Base-by-base conservation (phyloP, 192 early-diverging fungal species). In the Chytriomyces sp. region DNA sequence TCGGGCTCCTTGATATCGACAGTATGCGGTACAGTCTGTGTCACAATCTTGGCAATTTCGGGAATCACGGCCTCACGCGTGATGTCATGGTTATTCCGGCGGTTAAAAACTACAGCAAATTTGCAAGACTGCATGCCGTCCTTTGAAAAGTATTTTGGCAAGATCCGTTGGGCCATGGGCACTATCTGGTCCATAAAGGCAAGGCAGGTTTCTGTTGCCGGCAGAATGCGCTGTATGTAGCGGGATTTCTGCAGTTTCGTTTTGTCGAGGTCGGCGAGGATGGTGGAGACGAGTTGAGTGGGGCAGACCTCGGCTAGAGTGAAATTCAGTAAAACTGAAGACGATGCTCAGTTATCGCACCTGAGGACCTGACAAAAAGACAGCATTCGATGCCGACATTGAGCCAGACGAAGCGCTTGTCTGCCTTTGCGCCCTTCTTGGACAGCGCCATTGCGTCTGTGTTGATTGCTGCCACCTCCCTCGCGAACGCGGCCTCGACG, bases 341-440 rank as follows among this genome's bases (percentile, higher is more conserved):
- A n/a, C n/a, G n/a, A 55, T 38, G 5, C 60, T 62, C 32, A 62
- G 8, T 7, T 10, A 17, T n/a, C 26, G 65, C 36, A 81, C 80
- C 66, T 22, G 32, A 31, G 41, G 52, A 67, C 41, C 66, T 40
- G 30, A 82, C 55, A 52, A 82, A 82, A 3, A 82, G 49, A 34
- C 75, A 74, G 58, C 80, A 81, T 49, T 81, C 80, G 33, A 81
- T 81, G 68, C 77, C 70, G 22, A 77, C 74, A 37, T 75, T 72
- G 10, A 73, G 32, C 79, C 79, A 81, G 0, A 22, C 22, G 52
- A 81, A 81, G 25, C 77, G 70, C 39, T 74, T 52, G 39, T 72
- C 62, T 22, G 30, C 49, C 19, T 36, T 17, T 8, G 41, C 5
- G 5, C 28, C 31, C 8, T 8, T 6, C 60, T 73, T 61, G 5